A percentile compares a stretch with the other conserved stretches of the same genome.
Conservation (phyloP, 192 early-diverging fungal species). For the Coemansia sp. region DNA sequence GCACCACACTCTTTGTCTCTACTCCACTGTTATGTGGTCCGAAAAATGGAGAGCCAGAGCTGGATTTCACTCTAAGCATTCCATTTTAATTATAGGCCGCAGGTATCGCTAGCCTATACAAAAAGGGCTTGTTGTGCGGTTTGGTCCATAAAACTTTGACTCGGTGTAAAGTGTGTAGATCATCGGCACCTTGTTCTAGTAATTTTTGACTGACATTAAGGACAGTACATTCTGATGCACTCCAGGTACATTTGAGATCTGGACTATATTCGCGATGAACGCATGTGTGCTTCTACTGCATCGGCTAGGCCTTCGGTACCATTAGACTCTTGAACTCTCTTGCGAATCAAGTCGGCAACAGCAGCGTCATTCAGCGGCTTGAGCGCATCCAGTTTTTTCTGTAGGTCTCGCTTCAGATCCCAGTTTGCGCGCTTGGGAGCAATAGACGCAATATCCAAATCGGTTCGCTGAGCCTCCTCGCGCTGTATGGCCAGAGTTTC, state of each 20-base stretch:
- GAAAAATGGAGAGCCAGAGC: not conserved
- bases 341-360: slow-evolving; percentile 76
- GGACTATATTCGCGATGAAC: not conserved
- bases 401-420: slow-evolving; percentile 87
- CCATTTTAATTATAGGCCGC: not conserved
- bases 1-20: too few species aligned
- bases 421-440: slow-evolving; percentile 87
- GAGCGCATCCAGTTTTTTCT: slow-evolving; percentile 69
- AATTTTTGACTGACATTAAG: not conserved
- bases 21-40: not conserved
- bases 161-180: not conserved
- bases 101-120: not conserved
- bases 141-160: not conserved
- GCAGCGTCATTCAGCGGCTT: slow-evolving; percentile 69
- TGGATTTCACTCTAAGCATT: not conserved
- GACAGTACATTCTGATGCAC: not conserved
- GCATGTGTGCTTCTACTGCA: slow-evolving; percentile 21
- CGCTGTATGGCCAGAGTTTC: slow-evolving; percentile 11
- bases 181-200: not conserved
- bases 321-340: slow-evolving; percentile 33
- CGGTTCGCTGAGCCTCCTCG: not conserved
- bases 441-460: slow-evolving; percentile 69
- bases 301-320: slow-evolving; percentile 12
- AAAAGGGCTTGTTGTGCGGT: not conserved
- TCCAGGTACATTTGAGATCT: not conserved